A percentile compares a stretch with the other conserved stretches of the same genome.
Conservation (phyloP, 345 rosid genomes). For the Excoecaria cochinchinensis region DNA sequence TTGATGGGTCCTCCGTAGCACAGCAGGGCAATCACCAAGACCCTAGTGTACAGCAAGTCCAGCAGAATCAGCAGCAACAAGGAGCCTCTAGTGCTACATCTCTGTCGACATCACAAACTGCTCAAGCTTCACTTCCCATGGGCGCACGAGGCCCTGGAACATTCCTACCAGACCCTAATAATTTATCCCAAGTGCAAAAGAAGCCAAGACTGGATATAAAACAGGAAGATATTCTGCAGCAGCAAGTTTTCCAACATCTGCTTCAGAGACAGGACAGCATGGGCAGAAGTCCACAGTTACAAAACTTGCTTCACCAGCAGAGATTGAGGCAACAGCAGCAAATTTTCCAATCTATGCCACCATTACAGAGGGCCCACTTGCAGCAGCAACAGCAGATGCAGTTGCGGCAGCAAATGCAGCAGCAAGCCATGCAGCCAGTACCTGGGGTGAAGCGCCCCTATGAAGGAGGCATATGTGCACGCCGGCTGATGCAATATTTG, state of each 20-base stretch:
- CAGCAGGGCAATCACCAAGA: constrained; percentile 71
- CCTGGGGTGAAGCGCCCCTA: constrained; percentile 51
- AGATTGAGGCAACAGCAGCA: constrained; percentile 58
- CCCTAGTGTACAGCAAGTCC: constrained; percentile 54
- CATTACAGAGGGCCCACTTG: constrained; percentile 72
- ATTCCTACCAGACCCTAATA: constrained; percentile 70
- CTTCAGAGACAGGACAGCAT: constrained; percentile 79
- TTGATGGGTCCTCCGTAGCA: constrained; percentile 79
- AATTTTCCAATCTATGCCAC: constrained; percentile 76
- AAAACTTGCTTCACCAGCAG: constrained; percentile 71
- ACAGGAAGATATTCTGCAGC: constrained; percentile 87
- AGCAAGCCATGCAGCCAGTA: constrained; percentile 69
- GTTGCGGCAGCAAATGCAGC: constrained; percentile 75
- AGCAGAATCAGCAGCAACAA: constrained; percentile 56
- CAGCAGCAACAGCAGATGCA: constrained; percentile 79
- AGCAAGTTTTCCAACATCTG: constrained; percentile 76
- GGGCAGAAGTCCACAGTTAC: constrained; percentile 73
- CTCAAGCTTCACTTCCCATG: constrained; percentile 60
- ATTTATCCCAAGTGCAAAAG: constrained; percentile 66
- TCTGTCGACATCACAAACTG: constrained; percentile 56
- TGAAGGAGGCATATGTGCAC: constrained; percentile 85
- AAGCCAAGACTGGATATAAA: constrained; percentile 78
- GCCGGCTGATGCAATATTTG: constrained; percentile 92
- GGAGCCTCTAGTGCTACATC: constrained; percentile 83
- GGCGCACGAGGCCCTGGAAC: constrained; percentile 60